Percentiles rank a stretch among this genome's conserved stretches.
phyloP scores from a whole-genome alignment of 2,329 filamentous ascomycete genomes.

The Botrytis tulipae region DNA sequence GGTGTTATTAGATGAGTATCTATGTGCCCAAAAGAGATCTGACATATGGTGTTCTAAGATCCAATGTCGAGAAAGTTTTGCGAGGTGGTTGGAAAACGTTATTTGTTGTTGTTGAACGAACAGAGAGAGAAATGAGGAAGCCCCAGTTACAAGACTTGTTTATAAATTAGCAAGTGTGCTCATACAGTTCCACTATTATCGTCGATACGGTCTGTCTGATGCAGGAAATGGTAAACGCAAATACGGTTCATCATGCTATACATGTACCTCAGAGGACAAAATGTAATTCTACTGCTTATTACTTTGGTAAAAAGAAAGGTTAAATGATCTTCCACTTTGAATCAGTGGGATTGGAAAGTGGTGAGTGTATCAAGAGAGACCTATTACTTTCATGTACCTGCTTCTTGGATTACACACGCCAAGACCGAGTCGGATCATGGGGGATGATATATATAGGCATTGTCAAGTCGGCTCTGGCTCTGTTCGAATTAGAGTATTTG shows the following conservation, averaged over 20 bases:
- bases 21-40: neutral
- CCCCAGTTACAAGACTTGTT: neutral
- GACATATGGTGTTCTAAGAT: neutral
- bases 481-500: neutral
- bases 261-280: neutral
- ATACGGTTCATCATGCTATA: neutral
- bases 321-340: neutral
- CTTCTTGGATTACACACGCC: neutral
- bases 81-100: neutral
- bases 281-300: neutral
- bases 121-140: neutral
- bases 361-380: neutral
- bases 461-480: neutral
- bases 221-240: neutral
- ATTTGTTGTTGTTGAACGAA: neutral
- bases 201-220: neutral
- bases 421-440: neutral
- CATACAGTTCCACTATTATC: neutral
- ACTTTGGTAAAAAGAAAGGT: neutral
- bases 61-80: neutral
- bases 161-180: neutral
- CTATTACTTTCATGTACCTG: neutral
- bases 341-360: neutral
- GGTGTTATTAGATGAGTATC: neutral
- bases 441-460: neutral